Evolutionary conservation across 345 rosid species (phyloP).

Genomic region (Salix exigua): DNA sequence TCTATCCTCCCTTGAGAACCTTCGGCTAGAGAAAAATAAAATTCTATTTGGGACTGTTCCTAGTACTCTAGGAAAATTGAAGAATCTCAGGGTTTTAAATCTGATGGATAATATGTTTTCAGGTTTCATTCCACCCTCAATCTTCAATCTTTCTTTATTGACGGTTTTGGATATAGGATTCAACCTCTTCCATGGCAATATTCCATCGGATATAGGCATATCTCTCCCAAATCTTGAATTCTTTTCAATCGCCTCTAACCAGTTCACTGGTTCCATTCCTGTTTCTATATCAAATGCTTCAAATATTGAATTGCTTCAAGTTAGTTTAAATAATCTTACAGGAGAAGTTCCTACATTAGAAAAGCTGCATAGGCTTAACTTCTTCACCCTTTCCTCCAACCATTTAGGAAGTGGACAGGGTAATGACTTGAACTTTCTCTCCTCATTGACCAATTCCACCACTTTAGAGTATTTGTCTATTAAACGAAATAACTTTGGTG

Average conservation of each 20-base stretch:
- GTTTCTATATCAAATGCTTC: constrained; percentile 11
- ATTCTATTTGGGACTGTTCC: constrained; percentile 12
- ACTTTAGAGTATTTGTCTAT: neutral
- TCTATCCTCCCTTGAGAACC: neutral
- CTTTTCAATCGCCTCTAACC: neutral
- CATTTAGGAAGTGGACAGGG: neutral
- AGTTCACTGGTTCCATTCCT: constrained; percentile 1
- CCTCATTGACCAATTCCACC: constrained; percentile 7
- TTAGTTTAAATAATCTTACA: neutral
- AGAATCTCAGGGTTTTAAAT: neutral
- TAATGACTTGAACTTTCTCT: constrained; percentile 5
- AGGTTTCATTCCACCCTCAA: constrained; percentile 15
- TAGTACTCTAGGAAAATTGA: constrained; percentile 9
- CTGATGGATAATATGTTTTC: constrained; percentile 10
- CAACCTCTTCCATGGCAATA: constrained; percentile 19
- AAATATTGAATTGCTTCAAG: neutral
- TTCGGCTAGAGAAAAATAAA: neutral
- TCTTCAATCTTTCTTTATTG: constrained; percentile 21
- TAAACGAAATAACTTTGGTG: neutral
- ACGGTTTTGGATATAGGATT: neutral
- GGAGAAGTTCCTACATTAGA: neutral
- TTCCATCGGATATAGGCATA: constrained; percentile 15
- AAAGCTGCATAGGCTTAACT: neutral
- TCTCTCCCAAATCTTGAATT: constrained; percentile 1
- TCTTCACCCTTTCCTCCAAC: neutral